These are phyloP conservation scores for Brettanomyces bruxellensis DNA, from an alignment of 805 yeast species.

Conservation along the genomic window DNA sequence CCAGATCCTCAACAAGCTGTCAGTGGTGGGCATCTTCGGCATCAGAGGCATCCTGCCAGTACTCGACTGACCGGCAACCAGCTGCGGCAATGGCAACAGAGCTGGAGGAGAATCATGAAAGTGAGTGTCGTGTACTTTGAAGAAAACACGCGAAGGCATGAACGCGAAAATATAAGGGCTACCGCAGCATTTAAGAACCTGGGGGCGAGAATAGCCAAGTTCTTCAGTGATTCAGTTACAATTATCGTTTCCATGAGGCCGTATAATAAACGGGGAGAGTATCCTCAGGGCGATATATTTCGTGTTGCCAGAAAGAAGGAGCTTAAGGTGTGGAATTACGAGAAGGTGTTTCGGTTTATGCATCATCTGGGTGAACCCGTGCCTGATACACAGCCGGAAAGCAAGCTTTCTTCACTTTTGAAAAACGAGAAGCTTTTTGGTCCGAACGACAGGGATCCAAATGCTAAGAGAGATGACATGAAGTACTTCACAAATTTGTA, in stretches of 20 bases:
- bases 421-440: slow-evolving; percentile 82
- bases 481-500: slow-evolving; percentile 71
- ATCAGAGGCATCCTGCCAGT: slow-evolving; percentile 1
- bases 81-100: slow-evolving; percentile 46
- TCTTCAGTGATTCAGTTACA: slow-evolving; percentile 56
- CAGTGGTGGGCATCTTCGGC: too few relatives aligned
- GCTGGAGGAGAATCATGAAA: slow-evolving; percentile 52
- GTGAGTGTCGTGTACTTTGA: slow-evolving; percentile 52
- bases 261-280: slow-evolving; percentile 30
- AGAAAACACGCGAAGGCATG: slow-evolving; percentile 26
- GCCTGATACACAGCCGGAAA: slow-evolving; percentile 15
- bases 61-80: slow-evolving; percentile 29
- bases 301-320: slow-evolving; percentile 49
- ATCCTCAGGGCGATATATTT: slow-evolving; percentile 54
- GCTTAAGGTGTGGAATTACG: slow-evolving; percentile 81
- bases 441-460: slow-evolving; percentile 81
- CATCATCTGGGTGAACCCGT: slow-evolving; percentile 45
- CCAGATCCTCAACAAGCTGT: neutral
- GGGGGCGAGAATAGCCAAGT: slow-evolving; percentile 50
- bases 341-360: slow-evolving; percentile 75
- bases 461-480: slow-evolving; percentile 75
- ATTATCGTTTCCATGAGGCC: slow-evolving; percentile 69
- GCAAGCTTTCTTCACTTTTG: slow-evolving; percentile 48
- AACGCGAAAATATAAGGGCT: slow-evolving; percentile 27
- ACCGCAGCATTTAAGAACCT: slow-evolving; percentile 28